Evolutionary conservation across 768 basidiomycete genomes (phyloP), one percentile per base, ranked within the genome.

Genomic region (Cyclocybe cylindracea): DNA sequence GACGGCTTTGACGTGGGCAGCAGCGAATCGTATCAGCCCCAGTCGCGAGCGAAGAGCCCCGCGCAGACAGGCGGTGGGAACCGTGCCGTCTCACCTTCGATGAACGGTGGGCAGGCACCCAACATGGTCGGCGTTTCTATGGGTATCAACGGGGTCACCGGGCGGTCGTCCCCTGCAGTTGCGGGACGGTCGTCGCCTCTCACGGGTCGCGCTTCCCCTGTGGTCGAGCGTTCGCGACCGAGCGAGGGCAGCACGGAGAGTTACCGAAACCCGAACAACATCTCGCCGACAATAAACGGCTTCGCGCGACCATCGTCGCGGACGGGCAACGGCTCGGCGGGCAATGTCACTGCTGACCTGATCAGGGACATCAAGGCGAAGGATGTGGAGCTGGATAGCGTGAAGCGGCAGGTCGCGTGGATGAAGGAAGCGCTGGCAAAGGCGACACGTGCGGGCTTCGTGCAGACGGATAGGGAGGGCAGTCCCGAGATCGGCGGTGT

Each of bases 381-480:
- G 66, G 94, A 95, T 57, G 73, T 76, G 35, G 94, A 96, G 66
- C 64, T 97, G 41, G 91, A 93, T 57, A 74, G 74, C 41, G 69
- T 88, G 57, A 86, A 84, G 78, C 83, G 83, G 63, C 83, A 90
- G 58, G 86, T 93, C 73, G 72, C 74, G 34, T 97, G 96, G 88
- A 86, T 98, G 85, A 86, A 83, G 64, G 84, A 85, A 41, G 87
- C 91, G 1, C 69, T 99, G 42, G 70, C 74, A 4, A 82, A 86
- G 62, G 96, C 96, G 0, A 78, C 81, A 19, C 81, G 84, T 46
- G 76, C 86, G 46, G 96, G 96, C 3, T 98, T 88, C 67, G 74
- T 89, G 13, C 82, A 85, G 58, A 70, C 77, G 35, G 81, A 80
- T 44, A 68, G 72, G 31, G 82, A 83, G 44, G 84, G 79, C 32